Evolutionary conservation across 2,329 filamentous ascomycete genomes (phyloP).

Genomic region (Colletotrichum lini): DNA sequence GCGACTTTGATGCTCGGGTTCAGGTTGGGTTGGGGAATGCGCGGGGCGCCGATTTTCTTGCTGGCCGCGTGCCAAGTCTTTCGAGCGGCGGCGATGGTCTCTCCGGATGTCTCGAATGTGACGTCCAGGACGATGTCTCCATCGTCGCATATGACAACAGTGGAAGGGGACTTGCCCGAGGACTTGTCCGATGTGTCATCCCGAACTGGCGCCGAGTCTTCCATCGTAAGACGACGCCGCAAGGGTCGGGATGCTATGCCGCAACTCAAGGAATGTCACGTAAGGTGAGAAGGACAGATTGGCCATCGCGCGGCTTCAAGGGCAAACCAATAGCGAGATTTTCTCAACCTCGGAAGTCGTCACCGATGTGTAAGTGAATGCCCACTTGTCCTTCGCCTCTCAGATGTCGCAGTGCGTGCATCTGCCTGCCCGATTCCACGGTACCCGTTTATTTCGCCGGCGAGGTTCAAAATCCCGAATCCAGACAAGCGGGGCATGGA

Average conservation of each 20-base stretch:
- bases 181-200: slow-evolving; percentile 44
- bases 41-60: slow-evolving; percentile 48
- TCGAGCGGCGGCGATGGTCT: slow-evolving; percentile 62
- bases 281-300: slow-evolving; percentile 3
- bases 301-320: slow-evolving; percentile 1
- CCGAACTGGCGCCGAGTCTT: slow-evolving; percentile 45
- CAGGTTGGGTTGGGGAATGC: slow-evolving; percentile 48
- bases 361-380: slow-evolving; percentile 9
- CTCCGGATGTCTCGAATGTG: slow-evolving; percentile 72
- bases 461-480: no score
- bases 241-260: slow-evolving; percentile 16
- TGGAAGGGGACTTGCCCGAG: slow-evolving; percentile 48
- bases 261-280: slow-evolving; percentile 26
- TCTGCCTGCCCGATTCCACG: slow-evolving; percentile 9
- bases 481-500: no score
- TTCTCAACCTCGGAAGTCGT: neutral
- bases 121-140: slow-evolving; percentile 79
- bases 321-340: neutral
- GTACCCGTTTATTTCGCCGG: neutral
- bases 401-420: neutral
- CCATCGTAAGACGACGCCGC: slow-evolving; percentile 43
- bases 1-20: slow-evolving; percentile 58
- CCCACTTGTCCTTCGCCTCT: slow-evolving; percentile 13
- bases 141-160: slow-evolving; percentile 66
- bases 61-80: slow-evolving; percentile 54